These are phyloP conservation scores for Candolleomyces eurysporus DNA, from an alignment of 768 basidiomycete genomes.

Conservation along the genomic window DNA sequence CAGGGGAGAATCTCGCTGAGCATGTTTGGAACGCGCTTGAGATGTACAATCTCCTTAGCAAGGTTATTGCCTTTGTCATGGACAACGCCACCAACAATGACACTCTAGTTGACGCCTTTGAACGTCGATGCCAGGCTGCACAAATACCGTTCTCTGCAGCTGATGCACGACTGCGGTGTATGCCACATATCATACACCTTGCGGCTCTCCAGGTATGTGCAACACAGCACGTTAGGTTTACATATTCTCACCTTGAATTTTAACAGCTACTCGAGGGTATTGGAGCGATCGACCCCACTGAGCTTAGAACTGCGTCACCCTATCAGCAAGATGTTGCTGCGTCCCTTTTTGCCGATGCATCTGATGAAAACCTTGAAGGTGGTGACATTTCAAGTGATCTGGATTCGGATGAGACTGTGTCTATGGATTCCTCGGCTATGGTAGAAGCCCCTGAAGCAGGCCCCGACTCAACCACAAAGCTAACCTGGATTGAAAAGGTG, in stretches of 20 bases:
- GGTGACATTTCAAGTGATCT: neutral
- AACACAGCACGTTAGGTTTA: neutral
- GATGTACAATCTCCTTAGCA: constrained; percentile 22
- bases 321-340: neutral
- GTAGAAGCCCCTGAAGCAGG: too few species aligned
- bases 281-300: neutral
- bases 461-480: too few species aligned
- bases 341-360: neutral
- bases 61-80: constrained; percentile 31
- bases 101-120: constrained; percentile 25
- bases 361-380: neutral
- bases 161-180: constrained; percentile 28
- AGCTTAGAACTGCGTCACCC: neutral
- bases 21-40: constrained; percentile 27
- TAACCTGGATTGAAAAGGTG: neutral
- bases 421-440: too few species aligned
- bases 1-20: constrained; percentile 34
- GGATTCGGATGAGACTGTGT: neutral
- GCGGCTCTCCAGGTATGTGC: constrained; percentile 26
- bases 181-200: constrained; percentile 39
- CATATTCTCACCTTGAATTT: neutral
- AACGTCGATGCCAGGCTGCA: constrained; percentile 5
- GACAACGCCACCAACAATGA: constrained; percentile 38
- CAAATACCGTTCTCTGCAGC: constrained; percentile 23
- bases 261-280: constrained; percentile 1